A percentile compares a stretch with the other conserved stretches of the same genome.
phyloP scores from a whole-genome alignment of 805 yeast species.

The Zygoascus biomembranicola region DNA sequence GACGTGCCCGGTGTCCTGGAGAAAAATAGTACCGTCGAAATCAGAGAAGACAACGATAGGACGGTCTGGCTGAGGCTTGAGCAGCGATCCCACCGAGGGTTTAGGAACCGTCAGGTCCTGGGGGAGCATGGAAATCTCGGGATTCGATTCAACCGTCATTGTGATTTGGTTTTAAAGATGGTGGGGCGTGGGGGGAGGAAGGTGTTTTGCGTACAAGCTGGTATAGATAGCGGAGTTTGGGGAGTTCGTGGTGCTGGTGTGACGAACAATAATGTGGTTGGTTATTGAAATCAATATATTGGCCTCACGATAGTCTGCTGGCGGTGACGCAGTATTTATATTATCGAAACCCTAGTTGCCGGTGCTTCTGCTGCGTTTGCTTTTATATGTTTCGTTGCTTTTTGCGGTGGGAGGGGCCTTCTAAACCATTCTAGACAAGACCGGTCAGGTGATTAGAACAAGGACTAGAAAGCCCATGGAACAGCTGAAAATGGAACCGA shows the following conservation, averaged over 20 bases:
- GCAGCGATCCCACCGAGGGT: not conserved
- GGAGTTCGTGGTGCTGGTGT: too few relatives aligned
- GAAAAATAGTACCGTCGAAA: constrained; percentile 39
- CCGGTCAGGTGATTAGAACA: not conserved
- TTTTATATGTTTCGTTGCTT: not conserved
- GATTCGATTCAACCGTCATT: not conserved
- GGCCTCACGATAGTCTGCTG: too few relatives aligned
- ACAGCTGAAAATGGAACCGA: too few relatives aligned
- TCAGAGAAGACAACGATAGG: constrained; percentile 18
- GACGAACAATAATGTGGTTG: too few relatives aligned
- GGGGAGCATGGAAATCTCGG: not conserved
- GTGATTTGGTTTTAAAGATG: not conserved
- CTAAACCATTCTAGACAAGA: not conserved
- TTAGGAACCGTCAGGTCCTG: constrained; percentile 1
- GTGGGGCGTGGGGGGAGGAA: not conserved
- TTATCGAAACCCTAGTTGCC: too few relatives aligned
- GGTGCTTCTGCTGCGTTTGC: not conserved
- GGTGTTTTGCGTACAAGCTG: not conserved
- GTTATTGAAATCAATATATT: too few relatives aligned
- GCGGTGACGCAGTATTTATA: too few relatives aligned
- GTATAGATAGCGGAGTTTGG: too few relatives aligned
- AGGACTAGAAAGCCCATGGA: not conserved
- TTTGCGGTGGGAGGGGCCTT: not conserved
- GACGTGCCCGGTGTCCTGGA: constrained; percentile 40
- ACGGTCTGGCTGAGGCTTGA: not conserved